Evolutionary conservation across 495 filamentous ascomycete genomes (phyloP), one percentile per base, ranked within the genome.

Genomic region (Lepidopterella palustris): DNA sequence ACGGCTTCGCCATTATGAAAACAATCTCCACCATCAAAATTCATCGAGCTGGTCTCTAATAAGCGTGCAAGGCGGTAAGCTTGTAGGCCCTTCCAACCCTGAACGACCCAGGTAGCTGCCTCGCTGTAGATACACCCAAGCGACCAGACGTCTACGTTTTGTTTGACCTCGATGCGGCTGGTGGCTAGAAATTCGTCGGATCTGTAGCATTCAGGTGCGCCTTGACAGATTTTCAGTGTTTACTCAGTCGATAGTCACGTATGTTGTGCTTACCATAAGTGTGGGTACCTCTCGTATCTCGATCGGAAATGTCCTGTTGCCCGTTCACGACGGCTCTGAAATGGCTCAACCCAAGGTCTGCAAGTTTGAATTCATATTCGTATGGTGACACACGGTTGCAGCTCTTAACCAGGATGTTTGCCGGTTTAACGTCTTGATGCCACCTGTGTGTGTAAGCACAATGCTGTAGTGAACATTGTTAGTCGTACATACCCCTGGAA

Each of bases 381-480:
- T 57, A 60, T 24, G 40, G n/a, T n/a, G 42, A 56, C 4, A 15
- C 13, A 5, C 29, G 29, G 0, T 9, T 24, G 4, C 26, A 29
- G 13, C 24, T 25, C 2, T 28, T 55, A 10, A 66, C 55, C 15
- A 66, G 60, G n/a, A 66, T 60, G 40, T 66, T 66, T 5, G 13
- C 49, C 13, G 51, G 39, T 52, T 66, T 66, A 21, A 66, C 56
- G 35, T 66, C 63, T 6, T 66, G 59, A 29, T 66, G 63, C 15
- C 59, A 51, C 4, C 53, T 65, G 31, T 15, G 51, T 13, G 8
- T 24, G 13, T 60, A 24, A 53, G 60, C 21, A 18, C 13, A 26
- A 4, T 13, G 5, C 32, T 23, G 23, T 40, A 29, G 6, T 15
- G n/a, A 4, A 27, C 8, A 32, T 29, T 21, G 15, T 32, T 27